Base-by-base conservation (phyloP, 169 alveolate species). In the Plasmodium malariae region DNA sequence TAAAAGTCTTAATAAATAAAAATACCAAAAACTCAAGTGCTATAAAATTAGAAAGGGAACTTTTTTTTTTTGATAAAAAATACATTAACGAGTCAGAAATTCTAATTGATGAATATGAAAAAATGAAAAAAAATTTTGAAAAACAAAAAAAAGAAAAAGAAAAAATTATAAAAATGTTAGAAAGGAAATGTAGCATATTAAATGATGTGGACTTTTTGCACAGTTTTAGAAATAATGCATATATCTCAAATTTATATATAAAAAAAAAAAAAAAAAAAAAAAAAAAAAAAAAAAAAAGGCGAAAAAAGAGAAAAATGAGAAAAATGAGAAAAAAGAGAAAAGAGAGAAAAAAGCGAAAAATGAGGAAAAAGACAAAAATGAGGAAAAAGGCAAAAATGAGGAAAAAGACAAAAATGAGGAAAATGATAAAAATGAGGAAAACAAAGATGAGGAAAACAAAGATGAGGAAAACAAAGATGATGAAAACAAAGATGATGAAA, bases 51-150 rank as follows among this genome's bases (percentile, higher is more conserved):
- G 63, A 78, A 2, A 45, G 89, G 63, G 32, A 49, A 19, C 17
- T 17, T 5, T 78, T 78, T 24, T 78, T 78, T 62, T 78, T 78
- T n/a, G 89, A 78, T 36, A 78, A 48, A 36, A 78, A 37, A 48
- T 45, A 62, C 63, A 78, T 78, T 62, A 78, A 78, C 54, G 89
- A 78, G 43, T 43, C 63, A 62, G 89, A 78, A 45, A 78, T 78
- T 55, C 49, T 78, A 17, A 30, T 62, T 37, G 26, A 28, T 63
- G 80, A 78, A 62, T 78, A 24, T 78, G 76, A 78, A 63, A 14
- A 78, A 49, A 78, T 78, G 26, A 78, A 78, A 78, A 63, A 63
- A 30, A 26, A 26, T n/a, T 78, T 78, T 63, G 76, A 63, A 78
- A 62, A 45, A 30, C 26, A 48, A 55, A 78, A 63, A 37, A 24